Evolutionary conservation across 768 basidiomycete genomes (phyloP), one percentile per base, ranked within the genome.

Genomic region (Pleurotus pulmonarius): DNA sequence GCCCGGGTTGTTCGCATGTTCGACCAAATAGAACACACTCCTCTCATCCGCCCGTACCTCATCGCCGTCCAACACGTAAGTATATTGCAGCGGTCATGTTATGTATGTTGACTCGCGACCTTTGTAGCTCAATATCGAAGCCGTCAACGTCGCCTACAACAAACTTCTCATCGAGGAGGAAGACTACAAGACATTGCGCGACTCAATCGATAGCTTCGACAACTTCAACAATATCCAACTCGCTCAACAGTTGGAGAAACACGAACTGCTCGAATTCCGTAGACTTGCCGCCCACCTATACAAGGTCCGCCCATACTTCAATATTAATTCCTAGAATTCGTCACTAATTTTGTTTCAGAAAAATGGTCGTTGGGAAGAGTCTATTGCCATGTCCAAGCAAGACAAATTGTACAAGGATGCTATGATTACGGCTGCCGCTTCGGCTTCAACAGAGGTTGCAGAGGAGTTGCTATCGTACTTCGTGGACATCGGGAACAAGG

Each of bases 121-220:
- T 34, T 55, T 51, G 3, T 69, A 96, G 87, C 81, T 96, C 67
- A 98, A 99, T 70, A 84, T 98, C 46, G 92, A 95, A 67, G 92
- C 95, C 13, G 93, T 99, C 66, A 99, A 99, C 66, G 94, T 97
- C 62, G 95, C 96, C 6, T 98, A 97, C 76, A 98, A 98, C 65
- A 91, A 94, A 65, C 77, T 99, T n/a, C 80, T 98, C 43, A 98
- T 99, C 58, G 97, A 99, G 70, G 97, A 99, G 70, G 97, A 99
- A 73, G 96, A 99, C 68, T 93, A 95, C 78, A 94, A 96, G 72
- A 98, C 96, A 0, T 83, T 99, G 6, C 90, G 96, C 7, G 97
- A 97, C 70, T 95, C 93, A 8, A 95, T 98, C 52, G 96, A 98
- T 73, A 94, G 94, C 69, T 95, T 97, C 67, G 94, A 98, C 73